phyloP scores from a whole-genome alignment of 2,329 filamentous ascomycete species.

The Keithomyces neogunnii region DNA sequence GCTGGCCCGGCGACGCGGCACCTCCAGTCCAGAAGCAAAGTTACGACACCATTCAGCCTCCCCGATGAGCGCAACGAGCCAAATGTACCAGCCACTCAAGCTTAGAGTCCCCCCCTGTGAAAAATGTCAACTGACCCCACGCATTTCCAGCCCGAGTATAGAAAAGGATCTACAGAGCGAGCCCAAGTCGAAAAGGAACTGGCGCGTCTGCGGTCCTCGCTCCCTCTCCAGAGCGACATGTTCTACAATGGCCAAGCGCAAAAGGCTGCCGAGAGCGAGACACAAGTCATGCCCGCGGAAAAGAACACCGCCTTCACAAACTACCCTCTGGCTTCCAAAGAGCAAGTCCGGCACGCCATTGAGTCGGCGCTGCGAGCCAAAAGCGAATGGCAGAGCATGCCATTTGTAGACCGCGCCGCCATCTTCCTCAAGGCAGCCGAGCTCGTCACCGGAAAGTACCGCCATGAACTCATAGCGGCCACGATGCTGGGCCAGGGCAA shows the following conservation, averaged over 20 bases:
- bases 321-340: conserved; percentile 22
- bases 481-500: conserved; percentile 34
- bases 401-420: conserved; percentile 25
- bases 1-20: background rate
- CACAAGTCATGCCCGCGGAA: conserved; percentile 26
- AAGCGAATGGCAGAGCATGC: conserved; percentile 21
- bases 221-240: conserved; percentile 23
- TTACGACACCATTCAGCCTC: conserved; percentile 21
- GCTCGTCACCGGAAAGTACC: conserved; percentile 18
- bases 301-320: conserved; percentile 25
- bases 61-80: conserved; percentile 24
- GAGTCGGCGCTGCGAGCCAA: conserved; percentile 21
- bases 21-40: conserved; percentile 15
- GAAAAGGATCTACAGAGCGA: conserved; percentile 21
- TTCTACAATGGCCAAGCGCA: conserved; percentile 22
- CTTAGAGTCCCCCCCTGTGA: too few species aligned
- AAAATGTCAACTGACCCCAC: conserved; percentile 1
- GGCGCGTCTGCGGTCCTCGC: conserved; percentile 19
- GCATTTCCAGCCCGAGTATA: conserved; percentile 18
- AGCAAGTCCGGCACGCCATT: conserved; percentile 20
- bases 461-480: conserved; percentile 25
- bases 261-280: conserved; percentile 14
- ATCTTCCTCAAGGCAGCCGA: conserved; percentile 26
- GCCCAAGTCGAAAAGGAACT: conserved; percentile 20
- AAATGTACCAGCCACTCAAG: conserved; percentile 13